Conservation (phyloP, 345 rosid genomes). For the Eucalyptus marginata region DNA sequence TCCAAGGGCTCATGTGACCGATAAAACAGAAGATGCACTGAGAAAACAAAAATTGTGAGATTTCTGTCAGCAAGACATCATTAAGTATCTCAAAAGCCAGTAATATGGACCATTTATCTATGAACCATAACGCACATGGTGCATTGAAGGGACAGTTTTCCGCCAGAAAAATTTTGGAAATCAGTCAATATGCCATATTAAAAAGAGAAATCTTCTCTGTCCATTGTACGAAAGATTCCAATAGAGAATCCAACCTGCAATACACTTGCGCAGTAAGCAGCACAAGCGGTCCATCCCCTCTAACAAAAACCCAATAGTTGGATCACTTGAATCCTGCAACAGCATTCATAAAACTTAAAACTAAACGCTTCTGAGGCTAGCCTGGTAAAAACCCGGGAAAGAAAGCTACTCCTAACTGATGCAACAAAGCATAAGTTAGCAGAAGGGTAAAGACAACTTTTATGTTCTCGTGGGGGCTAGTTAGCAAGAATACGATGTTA, state of each 20-base stretch:
- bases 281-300: slow-evolving; percentile 94
- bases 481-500: too few relatives aligned
- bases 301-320: slow-evolving; percentile 86
- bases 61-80: neutral
- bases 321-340: slow-evolving; percentile 90
- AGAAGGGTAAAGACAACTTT: slow-evolving; percentile 6
- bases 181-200: neutral
- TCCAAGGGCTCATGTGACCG: neutral
- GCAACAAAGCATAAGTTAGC: neutral
- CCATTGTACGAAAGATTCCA: neutral
- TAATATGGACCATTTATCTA: neutral
- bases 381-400: neutral
- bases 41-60: neutral
- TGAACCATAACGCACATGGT: neutral
- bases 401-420: neutral
- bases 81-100: neutral
- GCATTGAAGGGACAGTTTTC: neutral
- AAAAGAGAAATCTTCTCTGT: neutral
- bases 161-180: neutral
- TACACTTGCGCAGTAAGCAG: slow-evolving; percentile 93
- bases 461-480: too few relatives aligned
- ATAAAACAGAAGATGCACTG: neutral
- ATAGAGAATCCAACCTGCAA: slow-evolving; percentile 49
- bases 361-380: neutral
- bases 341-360: slow-evolving; percentile 1